These are phyloP conservation scores for Dictyostelium brefeldianum DNA, from an alignment of 78 protist genomes.

Conservation along the genomic window DNA sequence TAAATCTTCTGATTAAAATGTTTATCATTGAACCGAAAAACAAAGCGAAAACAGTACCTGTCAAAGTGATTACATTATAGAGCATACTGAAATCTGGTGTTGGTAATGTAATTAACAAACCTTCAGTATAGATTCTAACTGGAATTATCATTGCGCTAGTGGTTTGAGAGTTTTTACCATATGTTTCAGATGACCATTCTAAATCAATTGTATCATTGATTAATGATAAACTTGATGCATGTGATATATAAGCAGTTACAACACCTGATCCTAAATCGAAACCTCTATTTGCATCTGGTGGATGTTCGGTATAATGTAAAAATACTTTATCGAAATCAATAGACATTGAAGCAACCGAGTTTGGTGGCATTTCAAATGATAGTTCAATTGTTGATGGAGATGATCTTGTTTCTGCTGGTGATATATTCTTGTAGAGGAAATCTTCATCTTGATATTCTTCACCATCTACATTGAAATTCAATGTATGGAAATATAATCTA, in stretches of 20 bases:
- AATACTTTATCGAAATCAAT: slow-evolving; percentile 85
- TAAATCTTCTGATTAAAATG: slow-evolving; percentile 56
- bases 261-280: slow-evolving; percentile 87
- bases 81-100: slow-evolving; percentile 95
- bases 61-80: slow-evolving; percentile 90
- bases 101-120: slow-evolving; percentile 78
- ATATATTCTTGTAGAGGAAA: not conserved
- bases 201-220: slow-evolving; percentile 6
- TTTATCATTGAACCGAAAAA: slow-evolving; percentile 85
- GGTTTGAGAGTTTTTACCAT: not conserved
- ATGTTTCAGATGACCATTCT: slow-evolving; percentile 68
- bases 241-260: slow-evolving; percentile 23
- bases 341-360: slow-evolving; percentile 67
- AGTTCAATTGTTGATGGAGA: slow-evolving; percentile 79
- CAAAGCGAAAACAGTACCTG: slow-evolving; percentile 90
- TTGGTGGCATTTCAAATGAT: slow-evolving; percentile 65
- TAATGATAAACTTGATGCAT: not conserved
- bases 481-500: slow-evolving; percentile 81
- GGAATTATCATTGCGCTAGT: not conserved
- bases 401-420: slow-evolving; percentile 79
- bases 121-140: slow-evolving; percentile 73
- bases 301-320: slow-evolving; percentile 85
- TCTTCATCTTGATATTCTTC: not conserved
- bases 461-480: slow-evolving; percentile 7
- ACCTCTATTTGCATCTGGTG: slow-evolving; percentile 93